Percentiles rank a stretch among this genome's conserved stretches.
phyloP scores from a whole-genome alignment of 352 stramenopile species.

The Phytophthora ramorum region DNA sequence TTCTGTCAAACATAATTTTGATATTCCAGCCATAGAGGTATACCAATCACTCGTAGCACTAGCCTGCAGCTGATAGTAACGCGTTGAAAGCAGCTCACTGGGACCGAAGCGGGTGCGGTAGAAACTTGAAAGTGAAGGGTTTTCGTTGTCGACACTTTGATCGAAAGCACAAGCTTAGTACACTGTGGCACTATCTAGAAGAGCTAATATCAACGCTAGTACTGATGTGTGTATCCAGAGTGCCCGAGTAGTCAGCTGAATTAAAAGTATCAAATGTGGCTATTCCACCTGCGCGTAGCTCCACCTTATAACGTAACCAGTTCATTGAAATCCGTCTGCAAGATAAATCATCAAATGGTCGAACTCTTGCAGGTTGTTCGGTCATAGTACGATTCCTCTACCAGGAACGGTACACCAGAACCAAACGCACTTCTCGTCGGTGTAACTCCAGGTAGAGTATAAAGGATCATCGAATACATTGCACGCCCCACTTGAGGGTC shows the following conservation, averaged over 20 bases:
- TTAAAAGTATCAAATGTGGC: slow-evolving; percentile 1
- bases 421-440: not conserved
- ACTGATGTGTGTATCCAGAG: not conserved
- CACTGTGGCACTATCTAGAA: not conserved
- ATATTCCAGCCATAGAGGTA: too few species aligned
- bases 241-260: not conserved
- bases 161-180: too few species aligned
- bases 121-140: too few species aligned
- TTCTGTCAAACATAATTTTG: too few species aligned
- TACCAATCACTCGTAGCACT: too few species aligned
- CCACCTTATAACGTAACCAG: not conserved
- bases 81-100: too few species aligned
- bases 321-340: slow-evolving; percentile 9
- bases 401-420: not conserved
- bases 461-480: not conserved
- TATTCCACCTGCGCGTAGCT: not conserved
- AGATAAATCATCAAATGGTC: slow-evolving; percentile 15
- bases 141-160: too few species aligned
- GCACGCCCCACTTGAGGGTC: not conserved
- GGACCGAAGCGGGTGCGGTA: too few species aligned
- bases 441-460: slow-evolving; percentile 2
- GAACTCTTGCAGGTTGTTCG: not conserved
- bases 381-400: slow-evolving; percentile 10
- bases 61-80: too few species aligned
- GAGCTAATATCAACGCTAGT: not conserved